Evolutionary conservation across 805 yeast species (phyloP).

Genomic region (Kazachstania martiniae): DNA sequence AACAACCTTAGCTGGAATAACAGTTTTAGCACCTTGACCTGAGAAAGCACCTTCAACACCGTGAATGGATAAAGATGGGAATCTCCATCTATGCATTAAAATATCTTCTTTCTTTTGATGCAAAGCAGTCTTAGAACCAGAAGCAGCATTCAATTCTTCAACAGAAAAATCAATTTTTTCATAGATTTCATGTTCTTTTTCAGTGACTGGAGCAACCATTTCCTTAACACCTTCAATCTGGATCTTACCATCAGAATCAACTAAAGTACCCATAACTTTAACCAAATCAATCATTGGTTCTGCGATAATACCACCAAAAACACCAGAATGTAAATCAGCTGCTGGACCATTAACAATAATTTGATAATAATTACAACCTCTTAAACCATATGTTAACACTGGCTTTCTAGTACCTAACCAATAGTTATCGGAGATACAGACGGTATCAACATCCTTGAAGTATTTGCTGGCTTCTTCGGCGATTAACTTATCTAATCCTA

Average conservation of each 20-base stretch:
- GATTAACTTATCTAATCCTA: slow-evolving; percentile 80
- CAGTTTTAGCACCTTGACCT: slow-evolving; percentile 95
- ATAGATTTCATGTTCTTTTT: slow-evolving; percentile 65
- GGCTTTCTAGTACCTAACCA: slow-evolving; percentile 98
- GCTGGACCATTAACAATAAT: slow-evolving; percentile 78
- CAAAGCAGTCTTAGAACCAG: slow-evolving; percentile 79
- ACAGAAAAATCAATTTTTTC: slow-evolving; percentile 79
- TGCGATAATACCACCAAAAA: slow-evolving; percentile 93
- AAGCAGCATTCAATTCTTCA: slow-evolving; percentile 75
- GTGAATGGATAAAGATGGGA: slow-evolving; percentile 89
- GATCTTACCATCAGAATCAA: slow-evolving; percentile 73
- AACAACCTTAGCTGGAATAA: slow-evolving; percentile 84
- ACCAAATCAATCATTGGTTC: slow-evolving; percentile 95
- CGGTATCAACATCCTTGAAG: slow-evolving; percentile 86
- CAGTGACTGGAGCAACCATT: slow-evolving; percentile 91
- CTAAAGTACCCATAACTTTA: slow-evolving; percentile 65
- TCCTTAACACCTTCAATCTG: slow-evolving; percentile 80
- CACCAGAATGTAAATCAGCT: slow-evolving; percentile 95
- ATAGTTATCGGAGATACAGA: slow-evolving; percentile 92
- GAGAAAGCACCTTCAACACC: slow-evolving; percentile 97
- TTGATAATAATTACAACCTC: slow-evolving; percentile 94
- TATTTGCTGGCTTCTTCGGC: slow-evolving; percentile 66
- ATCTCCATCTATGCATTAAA: slow-evolving; percentile 98
- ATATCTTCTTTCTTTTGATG: slow-evolving; percentile 72
- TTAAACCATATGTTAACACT: slow-evolving; percentile 90